Base-by-base conservation (phyloP, 331 rosid genomes). In the Malus hybrid region DNA sequence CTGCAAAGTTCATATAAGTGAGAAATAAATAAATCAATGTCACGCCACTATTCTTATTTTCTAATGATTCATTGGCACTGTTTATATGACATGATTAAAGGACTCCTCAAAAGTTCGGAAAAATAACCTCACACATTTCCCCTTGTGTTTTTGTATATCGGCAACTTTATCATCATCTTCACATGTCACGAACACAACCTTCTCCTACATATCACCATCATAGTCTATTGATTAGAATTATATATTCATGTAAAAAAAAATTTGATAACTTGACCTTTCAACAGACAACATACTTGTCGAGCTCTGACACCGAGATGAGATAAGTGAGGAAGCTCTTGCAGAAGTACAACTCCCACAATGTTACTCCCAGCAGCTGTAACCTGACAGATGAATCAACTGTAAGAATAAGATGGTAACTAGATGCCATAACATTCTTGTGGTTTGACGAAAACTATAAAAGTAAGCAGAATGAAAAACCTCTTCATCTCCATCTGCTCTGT, bases 291-390 rank as follows among this genome's bases (percentile, higher is more conserved):
- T 85, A 85, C 99, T 86, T 95, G 99, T 31, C 99, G 88, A 42
- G 99, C 99, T 83, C 99, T 85, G 79, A 95, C 97, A 79, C 97
- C 99, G 54, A 95, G 97, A 89, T 92, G 99, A 89, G 99, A 95
- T 48, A 92, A 87, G 90, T 95, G 99, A 88, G 99, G 99, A 65
- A 95, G 83, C 83, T 95, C 97, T 83, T 95, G 99, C 81, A 86
- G 86, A 66, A 95, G 97, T 71, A 95, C 82, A 60, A 90, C 85
- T 79, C 97, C 99, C 61, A 82, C 93, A 78, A 95, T 95, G 87
- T 92, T 88, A 78, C 65, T 87, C 79, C 99, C 97, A 59, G 93
- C 99, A 44, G 93, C 93, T 32, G 97, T 89, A 64, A 95, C 93
- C 99, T 95, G 87, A 77, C 85, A 73, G 73, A 76, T 44, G 57